A percentile compares a stretch with the other conserved stretches of the same genome.
Evolutionary conservation across 306 rosid species (phyloP).

Genomic region (Lupinus albus): DNA sequence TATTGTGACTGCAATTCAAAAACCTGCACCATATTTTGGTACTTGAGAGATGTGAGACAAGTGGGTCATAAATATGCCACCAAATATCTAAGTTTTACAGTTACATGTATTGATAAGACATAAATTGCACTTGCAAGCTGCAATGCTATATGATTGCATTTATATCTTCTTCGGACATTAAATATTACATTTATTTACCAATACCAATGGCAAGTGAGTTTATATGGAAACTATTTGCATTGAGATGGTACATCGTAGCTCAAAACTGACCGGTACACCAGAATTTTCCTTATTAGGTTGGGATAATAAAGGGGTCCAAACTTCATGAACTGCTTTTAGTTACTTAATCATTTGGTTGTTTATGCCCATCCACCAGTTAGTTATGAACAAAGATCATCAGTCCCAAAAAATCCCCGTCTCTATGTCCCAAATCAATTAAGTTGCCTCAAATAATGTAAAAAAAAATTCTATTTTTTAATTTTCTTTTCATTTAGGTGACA

Average conservation of each 20-base stretch:
- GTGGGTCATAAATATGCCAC: conserved; percentile 42
- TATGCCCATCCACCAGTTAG: neutral
- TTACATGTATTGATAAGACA: conserved; percentile 30
- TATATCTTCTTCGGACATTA: neutral
- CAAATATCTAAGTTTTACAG: conserved; percentile 32
- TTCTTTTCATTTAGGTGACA: too few species aligned
- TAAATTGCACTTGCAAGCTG: conserved; percentile 11
- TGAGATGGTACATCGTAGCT: neutral
- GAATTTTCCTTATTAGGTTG: neutral
- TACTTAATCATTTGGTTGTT: neutral
- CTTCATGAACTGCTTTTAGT: neutral
- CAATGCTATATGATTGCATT: neutral
- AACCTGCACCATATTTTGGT: too few species aligned
- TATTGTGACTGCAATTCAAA: too few species aligned
- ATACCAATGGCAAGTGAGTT: neutral
- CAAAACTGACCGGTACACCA: neutral
- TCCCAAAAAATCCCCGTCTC: too few species aligned
- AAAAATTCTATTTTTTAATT: too few species aligned
- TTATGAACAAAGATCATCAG: too few species aligned
- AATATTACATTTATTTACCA: conserved; percentile 16
- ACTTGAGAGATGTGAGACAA: too few species aligned
- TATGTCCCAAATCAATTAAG: too few species aligned
- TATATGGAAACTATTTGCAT: neutral
- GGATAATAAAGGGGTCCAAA: neutral
- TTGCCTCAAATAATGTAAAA: too few species aligned